Base-by-base conservation (phyloP, 805 yeast species). In the Ogataea wickerhamii region DNA sequence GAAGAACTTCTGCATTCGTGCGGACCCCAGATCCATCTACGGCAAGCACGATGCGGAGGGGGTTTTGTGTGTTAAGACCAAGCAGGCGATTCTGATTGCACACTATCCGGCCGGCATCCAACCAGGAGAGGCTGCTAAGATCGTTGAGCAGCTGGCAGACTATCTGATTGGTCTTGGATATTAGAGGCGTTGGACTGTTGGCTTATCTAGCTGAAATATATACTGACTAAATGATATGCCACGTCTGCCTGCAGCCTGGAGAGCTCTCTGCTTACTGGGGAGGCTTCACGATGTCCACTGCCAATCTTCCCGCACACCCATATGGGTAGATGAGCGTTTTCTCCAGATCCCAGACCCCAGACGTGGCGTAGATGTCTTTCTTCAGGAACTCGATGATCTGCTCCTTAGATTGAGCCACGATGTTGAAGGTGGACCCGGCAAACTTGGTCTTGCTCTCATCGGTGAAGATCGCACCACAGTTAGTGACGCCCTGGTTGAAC, bases 121-220 rank as follows among this genome's bases (percentile, higher is more conserved):
- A 63, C 87, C 98, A 22, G 96, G 95, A 52, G 96, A 87, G 60
- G 98, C 98, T 37, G 85, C 97, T 43, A 78, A 83, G 56, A 85
- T 89, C 47, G 96, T 91, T 40, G 98, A 93, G 65, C 91, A 87
- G 58, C 74, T 93, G 70, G 98, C 95, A 32, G 98, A 93, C 62
- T 89, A 93, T 60, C 75, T 93, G 67, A 87, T 91, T 60, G 71
- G 87, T 55, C 91, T 84, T 38, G 85, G 87, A 42, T 89, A 86
- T 65, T 91, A n/a, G n/a, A n/a, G n/a, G n/a, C n/a, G n/a, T n/a
- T n/a, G n/a, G 73, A 56, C 12, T 14, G 28, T n/a, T n/a, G n/a
- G 25, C 8, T 22, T 23, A 23, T 13, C 25, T 31, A 14, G 6
- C 17, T 19, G 16, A 18, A 32, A 12, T 22, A 21, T 34, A 37